Percentiles rank a stretch among this genome's conserved stretches.
Conservation (phyloP, 208 protist species). For the Trypanosoma caninum region DNA sequence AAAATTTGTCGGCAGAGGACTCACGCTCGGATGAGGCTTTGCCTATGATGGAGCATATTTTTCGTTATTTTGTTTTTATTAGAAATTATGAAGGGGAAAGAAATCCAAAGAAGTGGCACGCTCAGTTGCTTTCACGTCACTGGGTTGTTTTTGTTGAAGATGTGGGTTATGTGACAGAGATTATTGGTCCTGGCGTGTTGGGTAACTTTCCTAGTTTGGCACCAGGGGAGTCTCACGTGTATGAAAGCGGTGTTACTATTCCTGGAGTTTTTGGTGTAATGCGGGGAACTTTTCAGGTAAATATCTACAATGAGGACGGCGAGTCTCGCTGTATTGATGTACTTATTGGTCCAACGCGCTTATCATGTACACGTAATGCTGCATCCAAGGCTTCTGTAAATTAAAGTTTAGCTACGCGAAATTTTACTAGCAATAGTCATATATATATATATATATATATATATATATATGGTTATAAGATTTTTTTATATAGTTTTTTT, state of each 20-base stretch:
- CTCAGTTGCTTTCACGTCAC: conserved; percentile 76
- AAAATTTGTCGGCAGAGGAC: too few species aligned
- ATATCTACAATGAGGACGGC: conserved; percentile 66
- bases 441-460: conserved; percentile 13
- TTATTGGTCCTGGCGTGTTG: conserved; percentile 63
- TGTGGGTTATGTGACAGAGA: conserved; percentile 46
- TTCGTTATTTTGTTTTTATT: conserved; percentile 80
- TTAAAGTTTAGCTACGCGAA: conserved; percentile 1
- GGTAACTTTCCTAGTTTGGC: conserved; percentile 74
- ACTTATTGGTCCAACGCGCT: conserved; percentile 59
- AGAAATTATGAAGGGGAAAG: conserved; percentile 48
- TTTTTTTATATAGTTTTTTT: neutral
- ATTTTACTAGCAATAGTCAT: neutral
- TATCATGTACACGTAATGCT: too few species aligned
- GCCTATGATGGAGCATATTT: conserved; percentile 38
- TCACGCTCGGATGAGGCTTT: too few species aligned
- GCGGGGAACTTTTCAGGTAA: conserved; percentile 83
- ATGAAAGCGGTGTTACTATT: conserved; percentile 63
- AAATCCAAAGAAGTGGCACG: conserved; percentile 74
- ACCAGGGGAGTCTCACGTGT: conserved; percentile 75
- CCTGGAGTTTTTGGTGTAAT: conserved; percentile 55
- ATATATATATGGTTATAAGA: too few species aligned
- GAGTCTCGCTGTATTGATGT: conserved; percentile 70
- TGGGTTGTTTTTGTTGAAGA: conserved; percentile 57
- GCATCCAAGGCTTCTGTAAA: conserved; percentile 2